Evolutionary conservation across 352 stramenopile species (phyloP).

Genomic region (Aphanomyces astaci): DNA sequence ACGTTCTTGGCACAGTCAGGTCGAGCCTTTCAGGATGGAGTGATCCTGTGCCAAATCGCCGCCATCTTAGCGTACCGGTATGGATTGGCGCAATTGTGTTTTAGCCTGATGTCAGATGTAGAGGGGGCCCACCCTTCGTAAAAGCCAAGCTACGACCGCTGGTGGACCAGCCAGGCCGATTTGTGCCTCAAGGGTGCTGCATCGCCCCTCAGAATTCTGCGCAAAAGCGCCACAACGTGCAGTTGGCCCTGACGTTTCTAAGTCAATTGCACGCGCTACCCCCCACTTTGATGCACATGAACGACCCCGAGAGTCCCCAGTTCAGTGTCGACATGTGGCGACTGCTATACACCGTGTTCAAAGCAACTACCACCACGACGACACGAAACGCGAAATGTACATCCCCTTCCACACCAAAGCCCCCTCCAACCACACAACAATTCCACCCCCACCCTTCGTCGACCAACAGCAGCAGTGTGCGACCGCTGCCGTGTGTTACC

Average conservation of each 20-base stretch:
- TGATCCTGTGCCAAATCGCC: slow-evolving; percentile 36
- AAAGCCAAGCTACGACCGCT: neutral
- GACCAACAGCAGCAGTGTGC: too few relatives aligned
- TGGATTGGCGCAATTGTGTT: too few relatives aligned
- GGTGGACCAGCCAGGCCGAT: neutral
- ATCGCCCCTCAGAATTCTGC: neutral
- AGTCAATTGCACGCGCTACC: neutral
- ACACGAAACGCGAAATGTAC: slow-evolving; percentile 18
- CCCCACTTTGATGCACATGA: neutral
- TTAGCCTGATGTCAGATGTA: too few relatives aligned
- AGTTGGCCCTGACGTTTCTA: neutral
- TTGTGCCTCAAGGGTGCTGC: slow-evolving; percentile 10
- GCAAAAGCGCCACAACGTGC: slow-evolving; percentile 9
- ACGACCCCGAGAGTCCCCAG: neutral
- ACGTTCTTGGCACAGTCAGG: neutral
- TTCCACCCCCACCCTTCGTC: too few relatives aligned
- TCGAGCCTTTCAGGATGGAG: slow-evolving; percentile 29
- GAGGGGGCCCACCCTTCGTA: slow-evolving; percentile 20
- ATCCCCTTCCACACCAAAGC: too few relatives aligned
- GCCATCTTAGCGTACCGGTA: slow-evolving; percentile 30
- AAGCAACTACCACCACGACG: slow-evolving; percentile 24
- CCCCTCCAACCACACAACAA: too few relatives aligned
- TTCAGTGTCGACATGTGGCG: neutral
- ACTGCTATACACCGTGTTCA: slow-evolving; percentile 20
- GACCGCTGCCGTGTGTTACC: slow-evolving; percentile 29